Evolutionary conservation across 139 green algal genomes (phyloP), one percentile per base, ranked within the genome.

Genomic region (Chlorella sp.): DNA sequence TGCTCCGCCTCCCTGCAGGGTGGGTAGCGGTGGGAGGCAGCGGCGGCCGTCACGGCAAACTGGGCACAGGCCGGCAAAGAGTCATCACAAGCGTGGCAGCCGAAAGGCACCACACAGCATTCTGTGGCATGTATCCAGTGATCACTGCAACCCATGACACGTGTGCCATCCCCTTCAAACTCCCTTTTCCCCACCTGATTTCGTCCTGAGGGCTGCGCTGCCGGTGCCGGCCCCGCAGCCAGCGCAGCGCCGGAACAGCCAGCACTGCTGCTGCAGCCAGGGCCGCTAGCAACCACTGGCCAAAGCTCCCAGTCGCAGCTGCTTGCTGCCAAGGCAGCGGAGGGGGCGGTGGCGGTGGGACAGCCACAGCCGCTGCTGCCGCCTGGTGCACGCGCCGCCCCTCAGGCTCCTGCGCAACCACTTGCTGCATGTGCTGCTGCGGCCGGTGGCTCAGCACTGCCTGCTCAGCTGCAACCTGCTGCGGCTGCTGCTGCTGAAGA

Each of bases 1-100:
- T 80, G 55, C 81, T 86, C 81, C 26, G 81, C 81, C 1, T 74
- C 81, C 38, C 56, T 78, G 81, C 56, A 74, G 25, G 57, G 32
- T 57, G 36, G 26, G 25, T 23, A 39, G 21, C 12, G 39, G 1
- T n/a, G 68, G 34, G n/a, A n/a, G n/a, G n/a, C n/a, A n/a, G n/a
- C n/a, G n/a, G n/a, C n/a, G n/a, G n/a, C n/a, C n/a, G n/a, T n/a
- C n/a, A n/a, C n/a, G n/a, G n/a, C n/a, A n/a, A n/a, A n/a, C n/a
- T n/a, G n/a, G n/a, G n/a, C n/a, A n/a, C n/a, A n/a, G n/a, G n/a
- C n/a, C n/a, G n/a, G n/a, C n/a, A n/a, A n/a, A n/a, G n/a, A n/a
- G n/a, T n/a, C n/a, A n/a, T n/a, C n/a, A n/a, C n/a, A n/a, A n/a
- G n/a, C n/a, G n/a, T n/a, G n/a, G n/a, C n/a, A n/a, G n/a, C n/a